These are phyloP conservation scores for Incumbomyces lentus DNA, from an alignment of 2,329 filamentous ascomycete species.

Conservation along the genomic window DNA sequence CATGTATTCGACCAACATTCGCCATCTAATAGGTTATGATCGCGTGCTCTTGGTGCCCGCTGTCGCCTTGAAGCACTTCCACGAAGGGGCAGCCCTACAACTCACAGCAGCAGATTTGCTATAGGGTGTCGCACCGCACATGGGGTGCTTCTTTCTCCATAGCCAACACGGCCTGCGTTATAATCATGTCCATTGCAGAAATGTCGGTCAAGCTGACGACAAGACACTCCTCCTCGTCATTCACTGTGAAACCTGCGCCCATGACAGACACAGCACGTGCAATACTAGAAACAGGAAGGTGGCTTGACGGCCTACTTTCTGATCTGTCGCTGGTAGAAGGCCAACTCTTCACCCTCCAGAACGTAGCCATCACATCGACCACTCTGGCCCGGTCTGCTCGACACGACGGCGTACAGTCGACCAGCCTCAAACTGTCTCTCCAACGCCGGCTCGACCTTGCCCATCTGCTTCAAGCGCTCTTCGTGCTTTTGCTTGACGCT, in stretches of 20 bases:
- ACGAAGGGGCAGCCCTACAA: too few relatives aligned
- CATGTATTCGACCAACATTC: too few relatives aligned
- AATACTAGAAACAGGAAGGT: background rate
- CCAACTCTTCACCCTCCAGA: constrained; percentile 97
- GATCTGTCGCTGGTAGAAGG: constrained; percentile 99
- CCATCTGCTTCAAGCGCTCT: constrained; percentile 64
- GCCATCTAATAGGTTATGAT: too few relatives aligned
- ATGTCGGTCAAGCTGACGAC: background rate
- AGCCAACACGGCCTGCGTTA: too few relatives aligned
- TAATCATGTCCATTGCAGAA: background rate
- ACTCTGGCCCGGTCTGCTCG: constrained; percentile 91
- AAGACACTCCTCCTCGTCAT: background rate
- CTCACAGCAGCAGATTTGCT: too few relatives aligned
- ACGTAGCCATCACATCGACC: constrained; percentile 96
- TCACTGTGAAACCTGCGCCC: background rate
- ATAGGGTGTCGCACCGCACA: too few relatives aligned
- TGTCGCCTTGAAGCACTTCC: too few relatives aligned
- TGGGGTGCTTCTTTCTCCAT: too few relatives aligned
- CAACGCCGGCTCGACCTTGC: constrained; percentile 86
- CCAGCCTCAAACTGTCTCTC: constrained; percentile 99
- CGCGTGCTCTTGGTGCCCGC: too few relatives aligned
- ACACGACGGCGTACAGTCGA: constrained; percentile 87
- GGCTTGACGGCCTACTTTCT: constrained; percentile 56
- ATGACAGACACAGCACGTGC: background rate
- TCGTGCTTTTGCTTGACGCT: constrained; percentile 94